phyloP scores from a whole-genome alignment of 2,329 filamentous ascomycete genomes.

The Arthrobotrys iridis region DNA sequence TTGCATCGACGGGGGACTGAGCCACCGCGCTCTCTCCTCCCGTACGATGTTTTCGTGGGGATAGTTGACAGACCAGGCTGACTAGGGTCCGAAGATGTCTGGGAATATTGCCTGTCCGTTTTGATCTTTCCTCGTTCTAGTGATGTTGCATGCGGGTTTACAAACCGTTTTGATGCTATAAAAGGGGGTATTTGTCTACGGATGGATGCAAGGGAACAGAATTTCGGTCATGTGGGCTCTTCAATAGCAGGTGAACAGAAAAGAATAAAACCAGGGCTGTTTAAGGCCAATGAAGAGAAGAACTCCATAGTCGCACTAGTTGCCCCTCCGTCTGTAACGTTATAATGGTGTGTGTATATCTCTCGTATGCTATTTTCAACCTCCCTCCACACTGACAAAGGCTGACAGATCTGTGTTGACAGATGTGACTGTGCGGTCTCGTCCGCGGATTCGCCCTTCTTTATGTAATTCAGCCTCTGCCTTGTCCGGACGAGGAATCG shows the following conservation, averaged over 20 bases:
- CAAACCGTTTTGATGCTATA: neutral
- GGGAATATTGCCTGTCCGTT: neutral
- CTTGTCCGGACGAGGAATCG: neutral
- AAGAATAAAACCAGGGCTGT: too few species aligned
- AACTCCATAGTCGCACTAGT: too few species aligned
- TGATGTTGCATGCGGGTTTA: neutral
- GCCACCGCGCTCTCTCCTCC: neutral
- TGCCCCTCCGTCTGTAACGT: too few species aligned
- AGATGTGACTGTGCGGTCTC: too few species aligned
- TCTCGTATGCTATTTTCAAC: too few species aligned
- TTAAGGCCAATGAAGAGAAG: too few species aligned
- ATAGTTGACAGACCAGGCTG: neutral
- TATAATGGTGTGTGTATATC: too few species aligned
- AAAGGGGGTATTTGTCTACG: neutral
- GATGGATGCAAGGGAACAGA: neutral
- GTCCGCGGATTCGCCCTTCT: too few species aligned
- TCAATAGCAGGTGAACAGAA: too few species aligned
- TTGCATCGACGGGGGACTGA: constrained; percentile 7
- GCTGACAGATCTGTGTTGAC: too few species aligned
- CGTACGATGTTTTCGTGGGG: neutral
- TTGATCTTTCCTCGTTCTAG: neutral
- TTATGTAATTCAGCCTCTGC: neutral
- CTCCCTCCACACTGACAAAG: too few species aligned
- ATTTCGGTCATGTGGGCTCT: too few species aligned
- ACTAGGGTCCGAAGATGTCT: constrained; percentile 10